These are phyloP conservation scores for Vaccinium corymbosum DNA, from an alignment of 148 eudicot species.

Conservation along the genomic window DNA sequence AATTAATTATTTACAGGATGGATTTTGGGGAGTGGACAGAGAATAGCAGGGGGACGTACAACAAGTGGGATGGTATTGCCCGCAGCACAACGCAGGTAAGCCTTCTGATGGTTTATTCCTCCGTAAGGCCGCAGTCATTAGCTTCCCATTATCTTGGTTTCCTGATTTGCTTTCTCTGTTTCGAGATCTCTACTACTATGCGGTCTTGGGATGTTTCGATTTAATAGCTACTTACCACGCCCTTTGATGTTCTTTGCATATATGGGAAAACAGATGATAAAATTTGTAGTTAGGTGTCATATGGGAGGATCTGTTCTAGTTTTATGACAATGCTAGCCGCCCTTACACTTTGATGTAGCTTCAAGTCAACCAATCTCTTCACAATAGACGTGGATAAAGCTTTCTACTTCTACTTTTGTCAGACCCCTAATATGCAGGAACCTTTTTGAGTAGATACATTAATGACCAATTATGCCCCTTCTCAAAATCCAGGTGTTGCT, in stretches of 20 bases:
- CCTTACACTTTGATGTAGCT: neutral
- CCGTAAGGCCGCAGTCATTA: neutral
- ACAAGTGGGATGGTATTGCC: conserved; percentile 98
- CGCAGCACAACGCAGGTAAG: conserved; percentile 87
- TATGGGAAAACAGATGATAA: neutral
- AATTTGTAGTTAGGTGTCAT: neutral
- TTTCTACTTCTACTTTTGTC: neutral
- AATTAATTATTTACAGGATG: conserved; percentile 47
- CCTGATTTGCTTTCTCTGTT: neutral
- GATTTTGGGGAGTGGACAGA: conserved; percentile 95
- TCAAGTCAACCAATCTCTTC: neutral
- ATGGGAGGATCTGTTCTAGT: neutral
- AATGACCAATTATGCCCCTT: neutral
- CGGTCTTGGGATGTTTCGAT: neutral
- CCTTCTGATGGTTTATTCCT: neutral
- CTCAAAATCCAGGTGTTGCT: no score
- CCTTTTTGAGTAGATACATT: neutral
- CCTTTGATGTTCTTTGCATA: neutral
- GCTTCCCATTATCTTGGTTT: neutral
- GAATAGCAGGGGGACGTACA: conserved; percentile 86
- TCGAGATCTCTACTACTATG: neutral
- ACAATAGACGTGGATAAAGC: neutral
- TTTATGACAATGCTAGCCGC: neutral
- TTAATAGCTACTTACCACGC: conserved; percentile 4
- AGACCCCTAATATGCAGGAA: neutral